Percentiles rank a stretch among this genome's conserved stretches.
Conservation (phyloP, 345 rosid species). For the Microthlaspi erraticum region DNA sequence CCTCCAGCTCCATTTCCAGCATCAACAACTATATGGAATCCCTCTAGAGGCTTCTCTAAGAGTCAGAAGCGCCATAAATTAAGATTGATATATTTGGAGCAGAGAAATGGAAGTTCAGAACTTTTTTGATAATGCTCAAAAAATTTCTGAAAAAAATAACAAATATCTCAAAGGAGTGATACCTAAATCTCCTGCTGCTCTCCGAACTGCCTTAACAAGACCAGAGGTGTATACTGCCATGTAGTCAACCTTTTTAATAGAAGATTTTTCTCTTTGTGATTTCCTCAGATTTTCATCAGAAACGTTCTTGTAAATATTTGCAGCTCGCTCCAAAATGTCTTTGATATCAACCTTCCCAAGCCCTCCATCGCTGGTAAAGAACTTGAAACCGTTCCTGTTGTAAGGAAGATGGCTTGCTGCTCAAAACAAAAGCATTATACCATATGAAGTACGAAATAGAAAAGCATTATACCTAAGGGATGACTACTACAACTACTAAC, state of each 20-base stretch:
- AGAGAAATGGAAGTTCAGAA: conserved; percentile 15
- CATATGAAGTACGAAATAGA: conserved; percentile 20
- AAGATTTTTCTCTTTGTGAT: conserved; percentile 50
- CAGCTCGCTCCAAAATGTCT: conserved; percentile 84
- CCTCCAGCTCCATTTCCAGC: conserved; percentile 99
- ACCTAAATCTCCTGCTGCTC: conserved; percentile 90
- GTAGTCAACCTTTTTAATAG: conserved; percentile 73
- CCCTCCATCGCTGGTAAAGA: conserved; percentile 93
- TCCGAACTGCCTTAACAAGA: conserved; percentile 89
- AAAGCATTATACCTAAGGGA: neutral
- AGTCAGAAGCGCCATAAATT: conserved; percentile 43
- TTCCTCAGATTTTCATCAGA: conserved; percentile 50
- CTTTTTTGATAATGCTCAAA: neutral
- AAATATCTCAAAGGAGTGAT: conserved; percentile 37
- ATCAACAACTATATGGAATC: conserved; percentile 95
- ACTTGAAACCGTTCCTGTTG: conserved; percentile 97
- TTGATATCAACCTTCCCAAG: conserved; percentile 91
- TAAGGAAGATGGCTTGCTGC: conserved; percentile 99
- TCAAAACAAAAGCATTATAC: conserved; percentile 34
- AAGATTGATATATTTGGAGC: conserved; percentile 19
- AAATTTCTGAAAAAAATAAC: neutral
- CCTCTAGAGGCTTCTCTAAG: conserved; percentile 93
- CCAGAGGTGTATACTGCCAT: conserved; percentile 80
- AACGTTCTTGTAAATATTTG: conserved; percentile 65
- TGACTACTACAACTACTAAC: neutral